A percentile compares a stretch with the other conserved stretches of the same genome.
Conservation (phyloP, 2,329 filamentous ascomycete genomes). For the Colletotrichum falcatum region DNA sequence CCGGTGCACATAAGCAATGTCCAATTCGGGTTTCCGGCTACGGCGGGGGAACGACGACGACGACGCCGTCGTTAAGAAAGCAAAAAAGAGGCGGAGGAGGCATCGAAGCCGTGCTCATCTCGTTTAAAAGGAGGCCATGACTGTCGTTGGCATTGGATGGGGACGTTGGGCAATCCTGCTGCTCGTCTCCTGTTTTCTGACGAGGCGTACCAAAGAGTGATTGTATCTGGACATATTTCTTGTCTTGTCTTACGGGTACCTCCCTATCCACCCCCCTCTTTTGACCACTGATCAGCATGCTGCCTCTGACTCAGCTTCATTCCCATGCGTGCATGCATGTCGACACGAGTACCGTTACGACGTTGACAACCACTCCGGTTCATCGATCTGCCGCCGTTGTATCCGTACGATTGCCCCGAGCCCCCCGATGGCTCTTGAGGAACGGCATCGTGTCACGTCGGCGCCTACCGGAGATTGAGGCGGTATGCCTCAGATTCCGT, state of each 20-base stretch:
- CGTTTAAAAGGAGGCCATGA: constrained; percentile 1
- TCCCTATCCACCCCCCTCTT: neutral
- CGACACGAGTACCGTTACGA: neutral
- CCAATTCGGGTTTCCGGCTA: constrained; percentile 4
- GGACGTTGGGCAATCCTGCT: neutral
- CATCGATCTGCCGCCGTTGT: neutral
- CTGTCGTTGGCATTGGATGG: neutral
- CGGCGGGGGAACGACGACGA: neutral
- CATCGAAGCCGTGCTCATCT: neutral
- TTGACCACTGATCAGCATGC: neutral
- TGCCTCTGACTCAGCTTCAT: neutral
- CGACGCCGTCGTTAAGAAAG: neutral
- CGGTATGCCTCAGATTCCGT: neutral
- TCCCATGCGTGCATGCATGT: neutral
- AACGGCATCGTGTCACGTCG: neutral
- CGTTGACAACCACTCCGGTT: neutral
- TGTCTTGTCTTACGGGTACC: neutral
- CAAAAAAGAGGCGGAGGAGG: too few species aligned
- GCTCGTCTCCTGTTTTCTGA: neutral
- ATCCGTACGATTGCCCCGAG: neutral
- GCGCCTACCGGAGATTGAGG: neutral
- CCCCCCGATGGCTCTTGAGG: neutral
- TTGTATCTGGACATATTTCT: neutral
- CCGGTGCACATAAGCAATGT: constrained; percentile 28
- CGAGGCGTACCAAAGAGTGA: neutral